Base-by-base conservation (phyloP, 768 basidiomycete species). In the Psilocybe azurescens region DNA sequence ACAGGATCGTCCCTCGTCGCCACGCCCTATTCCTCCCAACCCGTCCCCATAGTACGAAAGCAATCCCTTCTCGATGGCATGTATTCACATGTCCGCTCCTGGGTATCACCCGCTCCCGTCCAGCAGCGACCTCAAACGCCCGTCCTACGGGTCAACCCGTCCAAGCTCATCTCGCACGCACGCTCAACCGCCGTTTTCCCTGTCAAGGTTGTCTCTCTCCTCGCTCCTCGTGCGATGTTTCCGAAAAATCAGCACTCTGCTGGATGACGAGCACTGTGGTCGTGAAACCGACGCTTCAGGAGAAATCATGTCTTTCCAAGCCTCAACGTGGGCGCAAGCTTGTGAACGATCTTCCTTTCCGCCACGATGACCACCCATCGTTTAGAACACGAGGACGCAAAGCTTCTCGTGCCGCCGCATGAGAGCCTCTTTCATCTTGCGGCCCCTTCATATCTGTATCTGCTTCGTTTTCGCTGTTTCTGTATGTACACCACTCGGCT, bases 1-100 rank as follows among this genome's bases (percentile, higher is more conserved):
- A 79, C 83, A 1, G 82, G 83, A 29, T 82, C 85, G 0, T 82
- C 83, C 53, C 73, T 87, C 46, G 61, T 66, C 64, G 77, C 83
- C 0, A 87, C 86, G 24, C 85, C 81, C 16, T 76, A 73, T 59
- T 85, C 79, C 60, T 71, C 76, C 65, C 67, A 72, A 51, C 69
- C 74, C 50, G 58, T 76, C 59, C 69, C 81, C 66, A 75, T 85
- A 67, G 63, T 63, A 54, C 60, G 67, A 47, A 70, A 69, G 59
- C 62, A 70, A 10, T 77, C 81, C 0, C 67, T 78, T 1, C 69
- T 83, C 50, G 77, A 73, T 56, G 63, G 73, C 5, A 73, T 84
- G 49, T 74, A 75, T 44, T 76, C 75, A 41, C 80, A 83, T 50
- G 78, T 83, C 46, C 78, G 75, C 38, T 81, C 81, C 5, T 82